phyloP scores from a whole-genome alignment of 768 basidiomycete genomes.

The Coprinellus aureogranulatus region DNA sequence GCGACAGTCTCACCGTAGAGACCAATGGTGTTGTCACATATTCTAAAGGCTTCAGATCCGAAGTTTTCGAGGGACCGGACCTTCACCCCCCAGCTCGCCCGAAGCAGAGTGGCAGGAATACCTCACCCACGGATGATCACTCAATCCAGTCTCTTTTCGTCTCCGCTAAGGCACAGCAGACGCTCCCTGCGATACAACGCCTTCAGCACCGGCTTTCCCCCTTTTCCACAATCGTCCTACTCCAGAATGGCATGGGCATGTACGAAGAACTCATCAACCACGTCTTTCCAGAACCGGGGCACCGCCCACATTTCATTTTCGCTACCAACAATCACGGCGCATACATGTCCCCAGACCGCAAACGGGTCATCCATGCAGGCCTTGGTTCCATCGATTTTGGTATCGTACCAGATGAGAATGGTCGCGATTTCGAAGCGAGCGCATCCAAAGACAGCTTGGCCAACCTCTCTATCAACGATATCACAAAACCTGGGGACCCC shows the following conservation, averaged over 20 bases:
- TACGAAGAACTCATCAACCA: constrained; percentile 71
- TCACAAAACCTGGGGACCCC: constrained; percentile 40
- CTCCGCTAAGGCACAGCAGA: constrained; percentile 73
- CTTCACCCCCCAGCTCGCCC: neutral
- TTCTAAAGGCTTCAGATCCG: constrained; percentile 47
- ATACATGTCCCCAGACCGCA: constrained; percentile 46
- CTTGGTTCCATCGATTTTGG: constrained; percentile 74
- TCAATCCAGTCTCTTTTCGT: constrained; percentile 78
- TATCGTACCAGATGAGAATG: constrained; percentile 65
- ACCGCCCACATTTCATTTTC: constrained; percentile 83
- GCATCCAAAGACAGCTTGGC: constrained; percentile 32
- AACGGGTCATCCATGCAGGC: constrained; percentile 61
- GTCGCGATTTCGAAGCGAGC: constrained; percentile 63
- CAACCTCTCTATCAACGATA: constrained; percentile 50
- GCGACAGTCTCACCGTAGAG: constrained; percentile 47
- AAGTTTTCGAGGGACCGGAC: constrained; percentile 36
- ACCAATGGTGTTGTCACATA: constrained; percentile 41
- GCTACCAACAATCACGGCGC: constrained; percentile 82
- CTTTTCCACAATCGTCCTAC: constrained; percentile 80
- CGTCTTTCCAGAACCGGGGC: constrained; percentile 68
- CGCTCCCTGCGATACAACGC: constrained; percentile 51
- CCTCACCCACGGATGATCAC: constrained; percentile 5
- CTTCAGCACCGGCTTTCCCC: constrained; percentile 64
- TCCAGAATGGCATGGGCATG: constrained; percentile 93
- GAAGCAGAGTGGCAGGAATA: constrained; percentile 5